Percentiles rank a stretch among this genome's conserved stretches.
phyloP scores from a whole-genome alignment of 2,329 filamentous ascomycete genomes.

The Ophiocordyceps camponoti-floridani region DNA sequence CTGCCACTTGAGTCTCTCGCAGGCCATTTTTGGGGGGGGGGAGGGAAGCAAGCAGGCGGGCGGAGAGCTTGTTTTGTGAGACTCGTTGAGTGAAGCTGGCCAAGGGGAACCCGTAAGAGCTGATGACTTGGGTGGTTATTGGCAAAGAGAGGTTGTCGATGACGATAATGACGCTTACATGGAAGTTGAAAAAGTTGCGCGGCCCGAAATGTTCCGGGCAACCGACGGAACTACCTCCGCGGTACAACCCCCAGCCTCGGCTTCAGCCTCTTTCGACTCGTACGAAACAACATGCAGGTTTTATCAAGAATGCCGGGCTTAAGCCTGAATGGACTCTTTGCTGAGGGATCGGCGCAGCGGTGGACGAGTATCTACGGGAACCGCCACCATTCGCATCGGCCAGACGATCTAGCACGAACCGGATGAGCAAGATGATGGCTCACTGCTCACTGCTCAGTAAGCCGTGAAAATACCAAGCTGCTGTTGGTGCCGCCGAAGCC shows the following conservation, averaged over 20 bases:
- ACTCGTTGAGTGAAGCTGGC: background rate
- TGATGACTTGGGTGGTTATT: no score
- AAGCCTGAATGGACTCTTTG: no score
- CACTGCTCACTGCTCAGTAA: slow-evolving; percentile 1
- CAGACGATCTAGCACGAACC: no score
- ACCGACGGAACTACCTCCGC: background rate
- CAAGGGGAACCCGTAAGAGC: no score
- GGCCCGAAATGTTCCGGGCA: background rate
- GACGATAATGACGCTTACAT: background rate
- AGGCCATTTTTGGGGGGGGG: slow-evolving; percentile 20
- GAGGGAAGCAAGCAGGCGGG: background rate
- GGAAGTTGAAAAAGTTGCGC: background rate
- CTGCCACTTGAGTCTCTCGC: slow-evolving; percentile 28
- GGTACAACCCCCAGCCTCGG: background rate
- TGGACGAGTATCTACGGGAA: no score
- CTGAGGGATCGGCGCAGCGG: no score
- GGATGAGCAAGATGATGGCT: no score
- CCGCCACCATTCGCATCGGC: no score
- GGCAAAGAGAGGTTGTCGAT: background rate
- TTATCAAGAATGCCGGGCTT: no score
- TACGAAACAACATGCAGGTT: background rate
- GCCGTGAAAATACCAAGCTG: slow-evolving; percentile 54
- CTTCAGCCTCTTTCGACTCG: background rate
- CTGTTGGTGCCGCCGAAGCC: slow-evolving; percentile 96
- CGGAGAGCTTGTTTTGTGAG: background rate